phyloP scores from a whole-genome alignment of 169 alveolate species.

The Plasmodium yoelii region DNA sequence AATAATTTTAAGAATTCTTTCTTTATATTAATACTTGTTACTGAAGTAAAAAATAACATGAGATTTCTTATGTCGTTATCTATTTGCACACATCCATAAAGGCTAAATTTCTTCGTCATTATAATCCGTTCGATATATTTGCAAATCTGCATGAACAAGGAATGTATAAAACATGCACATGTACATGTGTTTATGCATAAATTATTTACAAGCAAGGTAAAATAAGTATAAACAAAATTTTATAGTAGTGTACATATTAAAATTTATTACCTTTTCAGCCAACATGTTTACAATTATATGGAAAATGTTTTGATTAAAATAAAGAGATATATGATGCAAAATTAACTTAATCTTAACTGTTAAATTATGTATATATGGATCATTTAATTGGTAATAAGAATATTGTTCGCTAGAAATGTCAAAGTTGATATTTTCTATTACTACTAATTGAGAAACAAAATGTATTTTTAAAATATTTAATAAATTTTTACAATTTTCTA shows the following conservation, averaged over 20 bases:
- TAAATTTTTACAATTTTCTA: constrained; percentile 53
- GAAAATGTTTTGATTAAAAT: constrained; percentile 56
- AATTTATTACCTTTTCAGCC: constrained; percentile 55
- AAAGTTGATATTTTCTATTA: constrained; percentile 59
- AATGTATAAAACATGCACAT: background rate
- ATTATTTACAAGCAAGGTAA: background rate
- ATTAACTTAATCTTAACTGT: constrained; percentile 32
- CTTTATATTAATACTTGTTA: constrained; percentile 56
- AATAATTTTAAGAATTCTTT: constrained; percentile 51
- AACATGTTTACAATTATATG: constrained; percentile 22
- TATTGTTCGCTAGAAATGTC: constrained; percentile 63
- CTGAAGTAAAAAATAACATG: constrained; percentile 68
- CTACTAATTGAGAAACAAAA: constrained; percentile 41
- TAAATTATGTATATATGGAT: constrained; percentile 56
- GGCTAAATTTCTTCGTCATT: constrained; percentile 44
- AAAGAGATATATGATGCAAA: constrained; percentile 25
- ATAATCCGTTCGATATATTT: constrained; percentile 69
- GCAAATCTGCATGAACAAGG: constrained; percentile 31
- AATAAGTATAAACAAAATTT: background rate
- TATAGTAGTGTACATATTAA: background rate
- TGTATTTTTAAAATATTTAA: constrained; percentile 63
- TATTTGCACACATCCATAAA: constrained; percentile 70
- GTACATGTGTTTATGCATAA: background rate
- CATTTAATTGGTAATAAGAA: constrained; percentile 67
- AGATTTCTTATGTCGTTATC: constrained; percentile 70